These are phyloP conservation scores for Fusarium dlaminii DNA, from an alignment of 2,329 filamentous ascomycete species.

Conservation along the genomic window DNA sequence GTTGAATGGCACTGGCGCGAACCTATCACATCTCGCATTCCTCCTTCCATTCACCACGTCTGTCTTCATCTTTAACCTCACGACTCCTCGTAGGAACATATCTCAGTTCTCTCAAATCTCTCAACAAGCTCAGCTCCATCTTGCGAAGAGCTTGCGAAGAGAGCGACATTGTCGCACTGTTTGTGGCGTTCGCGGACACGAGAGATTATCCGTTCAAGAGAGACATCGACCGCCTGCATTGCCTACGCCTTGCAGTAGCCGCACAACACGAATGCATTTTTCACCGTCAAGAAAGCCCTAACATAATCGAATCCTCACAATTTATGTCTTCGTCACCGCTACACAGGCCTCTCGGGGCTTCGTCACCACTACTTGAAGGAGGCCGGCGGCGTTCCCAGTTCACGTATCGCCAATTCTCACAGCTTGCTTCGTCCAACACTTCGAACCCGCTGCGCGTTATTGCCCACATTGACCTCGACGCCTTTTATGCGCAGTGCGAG, in stretches of 20 bases:
- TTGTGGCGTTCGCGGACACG: conserved; percentile 6
- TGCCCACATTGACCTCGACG: conserved; percentile 94
- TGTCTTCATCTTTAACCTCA: not conserved
- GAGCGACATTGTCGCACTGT: not conserved
- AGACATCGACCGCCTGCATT: conserved; percentile 1
- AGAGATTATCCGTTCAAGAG: not conserved
- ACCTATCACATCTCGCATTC: conserved; percentile 9
- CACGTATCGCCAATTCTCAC: conserved; percentile 83
- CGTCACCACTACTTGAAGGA: conserved; percentile 41
- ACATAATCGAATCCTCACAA: not conserved
- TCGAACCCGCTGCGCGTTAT: conserved; percentile 85
- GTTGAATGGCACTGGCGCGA: not conserved
- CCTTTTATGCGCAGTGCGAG: conserved; percentile 97
- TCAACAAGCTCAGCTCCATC: not conserved
- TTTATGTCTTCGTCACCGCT: conserved; percentile 40
- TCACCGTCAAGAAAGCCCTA: not conserved
- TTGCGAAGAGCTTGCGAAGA: not conserved
- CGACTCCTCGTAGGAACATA: not conserved
- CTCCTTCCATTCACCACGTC: conserved; percentile 6
- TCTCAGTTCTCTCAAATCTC: not conserved
- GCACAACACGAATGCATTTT: conserved; percentile 5
- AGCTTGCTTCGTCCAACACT: conserved; percentile 75
- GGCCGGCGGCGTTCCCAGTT: conserved; percentile 70
- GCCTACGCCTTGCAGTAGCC: not conserved
- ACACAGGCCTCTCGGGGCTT: conserved; percentile 20